These are phyloP conservation scores for Cercospora citrullina DNA, from an alignment of 2,329 filamentous ascomycete species.

Conservation along the genomic window DNA sequence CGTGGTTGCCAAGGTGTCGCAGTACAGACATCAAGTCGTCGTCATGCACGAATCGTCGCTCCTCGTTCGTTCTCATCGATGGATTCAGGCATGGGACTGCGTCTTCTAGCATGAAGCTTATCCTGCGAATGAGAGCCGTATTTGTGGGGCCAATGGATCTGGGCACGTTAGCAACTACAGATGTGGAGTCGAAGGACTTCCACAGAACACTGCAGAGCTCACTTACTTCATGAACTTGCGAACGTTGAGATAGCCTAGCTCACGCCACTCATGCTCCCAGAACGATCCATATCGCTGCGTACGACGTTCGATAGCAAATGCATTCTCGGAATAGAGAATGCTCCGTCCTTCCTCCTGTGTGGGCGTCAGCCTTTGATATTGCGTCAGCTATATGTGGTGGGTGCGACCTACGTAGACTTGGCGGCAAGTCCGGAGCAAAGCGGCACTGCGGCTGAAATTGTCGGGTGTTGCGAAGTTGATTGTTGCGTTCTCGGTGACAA, in stretches of 20 bases:
- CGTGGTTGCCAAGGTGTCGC: constrained; percentile 44
- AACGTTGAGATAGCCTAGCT: constrained; percentile 35
- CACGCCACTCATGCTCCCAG: constrained; percentile 46
- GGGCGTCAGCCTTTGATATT: constrained; percentile 25
- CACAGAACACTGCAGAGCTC: background rate
- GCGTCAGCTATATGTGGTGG: background rate
- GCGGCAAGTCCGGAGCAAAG: constrained; percentile 50
- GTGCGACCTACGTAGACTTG: constrained; percentile 38
- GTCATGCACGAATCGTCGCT: constrained; percentile 53
- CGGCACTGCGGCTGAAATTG: constrained; percentile 45
- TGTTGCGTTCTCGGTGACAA: constrained; percentile 37
- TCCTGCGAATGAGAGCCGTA: constrained; percentile 47
- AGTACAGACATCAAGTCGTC: constrained; percentile 49
- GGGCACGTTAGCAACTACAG: background rate
- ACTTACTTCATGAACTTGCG: constrained; percentile 46
- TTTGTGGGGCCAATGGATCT: constrained; percentile 49
- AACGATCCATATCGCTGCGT: constrained; percentile 38
- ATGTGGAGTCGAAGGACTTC: background rate
- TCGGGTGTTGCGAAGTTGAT: constrained; percentile 41
- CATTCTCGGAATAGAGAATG: constrained; percentile 54
- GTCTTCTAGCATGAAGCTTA: constrained; percentile 50
- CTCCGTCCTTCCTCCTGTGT: constrained; percentile 46
- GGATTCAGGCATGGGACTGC: constrained; percentile 46
- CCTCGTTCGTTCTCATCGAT: constrained; percentile 41
- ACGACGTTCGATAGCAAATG: constrained; percentile 48